phyloP scores from a whole-genome alignment of 345 rosid genomes.

The Atalantia buxifolia region DNA sequence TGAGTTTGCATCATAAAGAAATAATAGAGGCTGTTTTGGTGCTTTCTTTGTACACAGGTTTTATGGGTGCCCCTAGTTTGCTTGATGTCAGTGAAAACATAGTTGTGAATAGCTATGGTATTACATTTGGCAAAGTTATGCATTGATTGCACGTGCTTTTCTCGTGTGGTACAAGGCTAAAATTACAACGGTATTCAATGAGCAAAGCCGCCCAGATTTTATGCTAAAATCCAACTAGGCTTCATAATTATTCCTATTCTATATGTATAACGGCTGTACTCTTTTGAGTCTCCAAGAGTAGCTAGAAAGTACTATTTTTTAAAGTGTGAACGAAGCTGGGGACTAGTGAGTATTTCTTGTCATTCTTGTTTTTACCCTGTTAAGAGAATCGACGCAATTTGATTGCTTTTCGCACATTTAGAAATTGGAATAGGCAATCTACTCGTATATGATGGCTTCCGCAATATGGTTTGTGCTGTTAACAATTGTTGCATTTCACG shows the following conservation, averaged over 20 bases:
- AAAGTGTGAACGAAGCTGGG: neutral
- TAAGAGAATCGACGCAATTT: neutral
- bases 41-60: neutral
- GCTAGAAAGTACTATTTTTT: neutral
- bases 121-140: neutral
- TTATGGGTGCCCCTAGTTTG: neutral
- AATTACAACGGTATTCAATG: neutral
- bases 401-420: neutral
- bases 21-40: neutral
- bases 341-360: neutral
- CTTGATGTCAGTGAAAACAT: neutral
- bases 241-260: neutral
- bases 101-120: too few relatives aligned
- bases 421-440: neutral
- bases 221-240: neutral
- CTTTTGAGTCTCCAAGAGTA: neutral
- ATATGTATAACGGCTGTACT: neutral
- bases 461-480: neutral
- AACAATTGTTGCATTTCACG: neutral
- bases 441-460: neutral
- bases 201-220: neutral
- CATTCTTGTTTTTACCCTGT: neutral
- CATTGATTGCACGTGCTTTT: neutral
- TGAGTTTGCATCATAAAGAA: neutral
- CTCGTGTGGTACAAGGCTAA: neutral